Percentiles rank a stretch among this genome's conserved stretches.
These are phyloP conservation scores for Saccharomycopsis olivae DNA, from an alignment of 805 yeast genomes.

Conservation along the genomic window DNA sequence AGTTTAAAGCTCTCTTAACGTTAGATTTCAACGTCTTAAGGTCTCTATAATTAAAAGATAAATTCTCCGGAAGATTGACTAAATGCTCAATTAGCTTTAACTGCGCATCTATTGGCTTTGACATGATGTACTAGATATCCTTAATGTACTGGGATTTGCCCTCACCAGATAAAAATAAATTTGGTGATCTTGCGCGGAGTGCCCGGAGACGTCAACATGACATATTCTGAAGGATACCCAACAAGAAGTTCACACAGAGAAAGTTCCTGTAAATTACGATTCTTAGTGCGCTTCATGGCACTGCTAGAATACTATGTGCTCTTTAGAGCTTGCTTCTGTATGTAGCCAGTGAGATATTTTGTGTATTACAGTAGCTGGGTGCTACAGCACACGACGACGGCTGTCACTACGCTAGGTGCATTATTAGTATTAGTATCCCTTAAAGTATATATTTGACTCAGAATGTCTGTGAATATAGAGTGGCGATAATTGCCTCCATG, in stretches of 20 bases:
- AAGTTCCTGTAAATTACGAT: no score
- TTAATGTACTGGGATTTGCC: no score
- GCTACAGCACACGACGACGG: no score
- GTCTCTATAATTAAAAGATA: neutral
- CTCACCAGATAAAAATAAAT: no score
- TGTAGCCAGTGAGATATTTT: neutral
- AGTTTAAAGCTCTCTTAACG: conserved; percentile 4
- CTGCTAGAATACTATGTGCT: no score
- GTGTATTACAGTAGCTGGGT: neutral
- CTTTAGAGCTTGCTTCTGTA: neutral
- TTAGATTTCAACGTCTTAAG: neutral
- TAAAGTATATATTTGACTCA: neutral
- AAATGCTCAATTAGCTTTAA: conserved; percentile 1
- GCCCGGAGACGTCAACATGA: neutral
- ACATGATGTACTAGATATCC: neutral
- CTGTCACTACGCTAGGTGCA: neutral
- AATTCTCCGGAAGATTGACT: neutral
- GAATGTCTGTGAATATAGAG: no score
- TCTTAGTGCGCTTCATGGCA: no score
- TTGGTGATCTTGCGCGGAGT: neutral
- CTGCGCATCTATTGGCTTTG: neutral
- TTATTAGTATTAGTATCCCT: neutral
- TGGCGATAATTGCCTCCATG: neutral
- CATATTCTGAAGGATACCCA: neutral
- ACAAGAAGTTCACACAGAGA: neutral